Evolutionary conservation across 2,329 filamentous ascomycete genomes (phyloP).

Genomic region (Tolypocladium ophioglossoides): DNA sequence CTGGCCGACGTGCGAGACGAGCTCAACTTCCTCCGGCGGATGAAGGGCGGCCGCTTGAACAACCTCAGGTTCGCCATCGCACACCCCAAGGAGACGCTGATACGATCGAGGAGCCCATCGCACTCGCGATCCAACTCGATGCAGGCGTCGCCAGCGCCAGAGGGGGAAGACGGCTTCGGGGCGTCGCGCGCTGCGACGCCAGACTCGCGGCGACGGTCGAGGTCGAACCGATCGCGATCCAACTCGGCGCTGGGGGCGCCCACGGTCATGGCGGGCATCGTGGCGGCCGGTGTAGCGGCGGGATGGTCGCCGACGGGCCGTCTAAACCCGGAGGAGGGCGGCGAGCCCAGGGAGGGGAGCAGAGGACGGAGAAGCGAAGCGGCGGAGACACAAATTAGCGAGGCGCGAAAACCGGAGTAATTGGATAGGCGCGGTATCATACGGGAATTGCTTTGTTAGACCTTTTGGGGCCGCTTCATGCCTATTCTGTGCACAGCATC

Average conservation of each 20-base stretch:
- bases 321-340: conserved; percentile 14
- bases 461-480: not conserved
- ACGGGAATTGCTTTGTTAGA: conserved; percentile 4
- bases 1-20: conserved; percentile 70
- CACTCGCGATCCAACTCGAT: conserved; percentile 55
- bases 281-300: conserved; percentile 65
- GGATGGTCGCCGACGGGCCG: conserved; percentile 65
- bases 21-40: conserved; percentile 66
- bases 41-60: conserved; percentile 75
- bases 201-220: conserved; percentile 53
- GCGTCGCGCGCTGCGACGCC: conserved; percentile 39
- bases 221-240: conserved; percentile 54
- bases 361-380: conserved; percentile 5
- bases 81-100: conserved; percentile 62
- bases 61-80: conserved; percentile 69
- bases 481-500: not conserved
- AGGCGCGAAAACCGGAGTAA: conserved; percentile 16
- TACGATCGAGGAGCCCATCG: conserved; percentile 53
- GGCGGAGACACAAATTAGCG: conserved; percentile 7
- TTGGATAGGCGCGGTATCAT: conserved; percentile 7
- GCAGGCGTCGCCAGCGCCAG: conserved; percentile 51
- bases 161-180: conserved; percentile 41
- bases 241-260: conserved; percentile 66
- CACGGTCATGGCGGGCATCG: conserved; percentile 73
- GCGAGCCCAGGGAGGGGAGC: conserved; percentile 7